Percentiles rank a stretch among this genome's conserved stretches.
Evolutionary conservation across 2,329 filamentous ascomycete species (phyloP).

Genomic region (Aureobasidium sp.): DNA sequence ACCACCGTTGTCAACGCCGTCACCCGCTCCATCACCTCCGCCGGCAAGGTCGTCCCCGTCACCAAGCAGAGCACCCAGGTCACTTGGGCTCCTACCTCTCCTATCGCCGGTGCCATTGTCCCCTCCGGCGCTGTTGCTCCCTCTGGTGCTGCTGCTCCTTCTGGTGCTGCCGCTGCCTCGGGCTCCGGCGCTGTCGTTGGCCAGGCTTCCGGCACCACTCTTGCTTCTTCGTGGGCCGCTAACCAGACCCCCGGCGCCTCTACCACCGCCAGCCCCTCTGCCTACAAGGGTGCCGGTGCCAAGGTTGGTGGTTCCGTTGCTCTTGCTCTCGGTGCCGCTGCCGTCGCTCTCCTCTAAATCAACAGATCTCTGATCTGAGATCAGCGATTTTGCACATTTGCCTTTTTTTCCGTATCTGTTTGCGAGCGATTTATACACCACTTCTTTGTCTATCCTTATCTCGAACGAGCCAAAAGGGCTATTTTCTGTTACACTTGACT

Average conservation of each 20-base stretch:
- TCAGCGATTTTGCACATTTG: neutral
- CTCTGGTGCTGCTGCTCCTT: neutral
- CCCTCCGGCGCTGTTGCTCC: slow-evolving; percentile 3
- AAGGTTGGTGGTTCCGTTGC: slow-evolving; percentile 9
- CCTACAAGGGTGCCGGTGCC: slow-evolving; percentile 9
- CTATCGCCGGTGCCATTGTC: slow-evolving; percentile 5
- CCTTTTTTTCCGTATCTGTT: neutral
- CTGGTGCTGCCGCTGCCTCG: neutral
- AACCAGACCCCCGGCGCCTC: slow-evolving; percentile 6
- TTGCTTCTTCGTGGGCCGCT: slow-evolving; percentile 11
- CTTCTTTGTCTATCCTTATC: slow-evolving; percentile 1
- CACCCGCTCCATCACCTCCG: slow-evolving; percentile 1
- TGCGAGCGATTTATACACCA: slow-evolving; percentile 2
- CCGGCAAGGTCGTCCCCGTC: slow-evolving; percentile 1
- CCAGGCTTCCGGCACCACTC: slow-evolving; percentile 6
- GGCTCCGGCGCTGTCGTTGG: slow-evolving; percentile 1
- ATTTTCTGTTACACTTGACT: neutral
- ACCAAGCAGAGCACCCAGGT: slow-evolving; percentile 14
- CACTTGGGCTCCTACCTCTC: slow-evolving; percentile 17
- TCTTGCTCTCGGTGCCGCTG: slow-evolving; percentile 10
- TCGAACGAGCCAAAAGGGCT: neutral
- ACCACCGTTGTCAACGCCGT: neutral
- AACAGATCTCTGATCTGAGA: neutral
- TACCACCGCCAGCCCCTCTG: neutral
- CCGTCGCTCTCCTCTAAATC: slow-evolving; percentile 8